phyloP scores from a whole-genome alignment of 2,329 filamentous ascomycete species.

The Penicillium sp. region DNA sequence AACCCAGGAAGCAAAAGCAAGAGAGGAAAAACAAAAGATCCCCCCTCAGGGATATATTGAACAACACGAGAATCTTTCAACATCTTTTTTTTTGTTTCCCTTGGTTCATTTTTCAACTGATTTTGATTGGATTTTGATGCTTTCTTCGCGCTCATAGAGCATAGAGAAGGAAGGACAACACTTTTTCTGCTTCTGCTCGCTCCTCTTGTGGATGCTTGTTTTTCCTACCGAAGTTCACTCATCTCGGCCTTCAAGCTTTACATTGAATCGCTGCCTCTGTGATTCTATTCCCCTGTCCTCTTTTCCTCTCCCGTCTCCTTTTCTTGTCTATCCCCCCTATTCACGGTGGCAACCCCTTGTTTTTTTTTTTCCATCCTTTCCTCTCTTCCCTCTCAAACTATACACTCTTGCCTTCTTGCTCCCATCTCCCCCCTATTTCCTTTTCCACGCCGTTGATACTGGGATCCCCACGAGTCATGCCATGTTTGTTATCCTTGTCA shows the following conservation, averaged over 20 bases:
- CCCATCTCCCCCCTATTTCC: conserved; percentile 14
- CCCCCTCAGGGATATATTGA: too few relatives aligned
- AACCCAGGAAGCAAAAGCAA: conserved; percentile 8
- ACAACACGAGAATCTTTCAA: conserved; percentile 17
- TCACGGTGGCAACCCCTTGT: too few relatives aligned
- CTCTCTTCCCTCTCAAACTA: not conserved
- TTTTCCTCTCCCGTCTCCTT: conserved; percentile 7
- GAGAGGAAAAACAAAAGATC: conserved; percentile 1
- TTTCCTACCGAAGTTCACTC: too few relatives aligned
- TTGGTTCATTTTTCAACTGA: too few relatives aligned
- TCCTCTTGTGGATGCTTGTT: too few relatives aligned
- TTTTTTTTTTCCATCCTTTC: too few relatives aligned
- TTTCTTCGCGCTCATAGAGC: conserved; percentile 20
- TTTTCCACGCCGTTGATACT: conserved; percentile 16
- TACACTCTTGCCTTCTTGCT: conserved; percentile 16
- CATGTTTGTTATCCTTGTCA: conserved; percentile 21
- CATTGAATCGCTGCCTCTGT: too few relatives aligned
- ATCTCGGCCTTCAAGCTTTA: too few relatives aligned
- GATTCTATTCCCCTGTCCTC: not conserved
- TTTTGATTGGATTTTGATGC: not conserved
- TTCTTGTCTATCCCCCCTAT: not conserved
- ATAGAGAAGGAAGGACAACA: conserved; percentile 7
- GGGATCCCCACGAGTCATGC: conserved; percentile 26
- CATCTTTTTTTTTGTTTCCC: conserved; percentile 9
- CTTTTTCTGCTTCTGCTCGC: too few relatives aligned